These are phyloP conservation scores for Aspergillus sp. DNA, from an alignment of 2,329 filamentous ascomycete species.

Conservation along the genomic window DNA sequence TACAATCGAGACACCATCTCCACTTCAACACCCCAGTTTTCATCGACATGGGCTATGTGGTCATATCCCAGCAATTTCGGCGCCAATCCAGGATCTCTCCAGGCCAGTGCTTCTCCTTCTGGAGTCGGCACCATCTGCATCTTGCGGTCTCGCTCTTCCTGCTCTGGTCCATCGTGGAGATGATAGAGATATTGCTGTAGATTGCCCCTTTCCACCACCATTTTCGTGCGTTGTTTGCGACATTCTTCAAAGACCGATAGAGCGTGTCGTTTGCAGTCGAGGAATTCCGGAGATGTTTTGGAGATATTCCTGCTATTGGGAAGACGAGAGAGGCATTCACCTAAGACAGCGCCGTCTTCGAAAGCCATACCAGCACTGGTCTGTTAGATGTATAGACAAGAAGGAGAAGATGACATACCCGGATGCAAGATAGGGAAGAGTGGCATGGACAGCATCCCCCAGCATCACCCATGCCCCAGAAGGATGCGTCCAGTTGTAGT, in stretches of 20 bases:
- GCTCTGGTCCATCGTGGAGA: constrained; percentile 54
- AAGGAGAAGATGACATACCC: constrained; percentile 20
- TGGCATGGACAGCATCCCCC: constrained; percentile 62
- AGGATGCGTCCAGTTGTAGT: constrained; percentile 55
- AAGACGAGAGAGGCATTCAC: constrained; percentile 49
- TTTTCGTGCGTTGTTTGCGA: constrained; percentile 54
- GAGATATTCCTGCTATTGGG: constrained; percentile 29
- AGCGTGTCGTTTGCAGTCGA: constrained; percentile 29
- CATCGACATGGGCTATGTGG: constrained; percentile 29
- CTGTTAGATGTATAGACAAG: neutral
- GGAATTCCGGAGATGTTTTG: constrained; percentile 18
- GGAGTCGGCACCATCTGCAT: constrained; percentile 35
- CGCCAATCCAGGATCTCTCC: constrained; percentile 38
- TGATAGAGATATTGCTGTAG: constrained; percentile 60
- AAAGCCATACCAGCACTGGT: constrained; percentile 55
- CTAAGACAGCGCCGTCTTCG: constrained; percentile 56
- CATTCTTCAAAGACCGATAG: constrained; percentile 51
- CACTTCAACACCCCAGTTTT: too few species aligned
- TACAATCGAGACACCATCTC: too few species aligned
- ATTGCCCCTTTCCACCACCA: constrained; percentile 57
- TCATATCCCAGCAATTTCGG: constrained; percentile 39
- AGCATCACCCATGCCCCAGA: constrained; percentile 55
- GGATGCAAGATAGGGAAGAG: constrained; percentile 57
- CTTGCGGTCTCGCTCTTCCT: constrained; percentile 48
- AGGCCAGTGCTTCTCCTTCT: constrained; percentile 38